Base-by-base conservation (phyloP, 257 asterid genomes). In the Thymus mandschuricus region DNA sequence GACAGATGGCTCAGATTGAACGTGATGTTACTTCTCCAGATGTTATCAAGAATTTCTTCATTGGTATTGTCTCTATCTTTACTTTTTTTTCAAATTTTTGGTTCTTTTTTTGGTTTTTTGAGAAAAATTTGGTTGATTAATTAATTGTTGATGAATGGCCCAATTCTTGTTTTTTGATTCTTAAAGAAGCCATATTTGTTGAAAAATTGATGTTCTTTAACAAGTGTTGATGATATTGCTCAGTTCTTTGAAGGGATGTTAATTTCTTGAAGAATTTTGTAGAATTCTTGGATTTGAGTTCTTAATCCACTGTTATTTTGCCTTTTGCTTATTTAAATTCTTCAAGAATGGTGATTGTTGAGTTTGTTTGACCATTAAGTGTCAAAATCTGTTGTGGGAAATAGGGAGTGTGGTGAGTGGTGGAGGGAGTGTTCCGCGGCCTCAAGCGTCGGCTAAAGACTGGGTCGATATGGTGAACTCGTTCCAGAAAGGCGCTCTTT, bases 321-420 rank as follows among this genome's bases (percentile, higher is more conserved):
- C 13, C 57, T 58, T 21, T 21, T 56, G 61, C 12, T 52, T 9
- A n/a, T 30, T 12, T 8, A 10, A 29, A 35, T 51, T 72, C 4
- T 51, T 72, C 4, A 43, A 51, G 60, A 35, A 15, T 15, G 3
- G 10, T 0, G 10, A 49, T 3, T 1, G 35, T 60, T 46, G 61
- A 27, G 3, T 6, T 12, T 2, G 30, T 5, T 41, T 54, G 27
- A 52, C 1, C 31, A 35, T 21, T 10, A 57, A 15, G 3, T 11
- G 21, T 34, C 8, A 61, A 51, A 10, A 6, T n/a, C 48, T 52
- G 0, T 11, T 67, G 69, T 68, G 59, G 15, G 21, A 60, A 40
- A 58, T 75, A 83, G 91, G 91, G 58, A 83, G 91, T 54, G 21
- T 86, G 13, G 75, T 86, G 76, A 86, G 88, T 73, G 88, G 81